phyloP scores from a whole-genome alignment of 164 flowering plant genomes.

The Brasenia schreberi region DNA sequence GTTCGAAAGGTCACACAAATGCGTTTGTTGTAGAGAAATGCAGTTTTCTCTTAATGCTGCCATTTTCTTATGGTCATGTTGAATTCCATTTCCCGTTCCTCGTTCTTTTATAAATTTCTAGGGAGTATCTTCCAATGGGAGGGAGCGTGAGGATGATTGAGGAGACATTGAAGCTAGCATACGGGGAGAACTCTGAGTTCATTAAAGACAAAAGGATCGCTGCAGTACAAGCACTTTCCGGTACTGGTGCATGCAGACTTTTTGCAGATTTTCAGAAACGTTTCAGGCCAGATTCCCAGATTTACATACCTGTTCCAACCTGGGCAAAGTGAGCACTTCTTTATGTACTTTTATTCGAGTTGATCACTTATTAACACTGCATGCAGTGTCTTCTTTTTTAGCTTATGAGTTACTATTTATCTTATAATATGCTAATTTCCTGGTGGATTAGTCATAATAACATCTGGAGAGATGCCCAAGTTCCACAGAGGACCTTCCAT shows the following conservation, averaged over 20 bases:
- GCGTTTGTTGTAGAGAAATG: too few relatives aligned
- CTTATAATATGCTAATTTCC: background rate
- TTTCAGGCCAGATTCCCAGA: conserved; percentile 76
- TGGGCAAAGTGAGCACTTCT: conserved; percentile 71
- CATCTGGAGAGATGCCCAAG: conserved; percentile 97
- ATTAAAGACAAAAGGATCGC: conserved; percentile 80
- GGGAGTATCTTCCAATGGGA: conserved; percentile 99
- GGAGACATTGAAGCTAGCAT: conserved; percentile 83
- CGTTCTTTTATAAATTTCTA: conserved; percentile 4
- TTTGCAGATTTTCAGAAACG: conserved; percentile 96
- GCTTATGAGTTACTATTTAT: background rate
- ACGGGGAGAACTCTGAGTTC: conserved; percentile 79
- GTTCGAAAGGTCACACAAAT: too few relatives aligned
- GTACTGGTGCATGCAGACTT: conserved; percentile 95
- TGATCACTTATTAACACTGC: background rate
- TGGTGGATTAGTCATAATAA: conserved; percentile 65
- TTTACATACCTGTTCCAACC: conserved; percentile 91
- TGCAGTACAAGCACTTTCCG: conserved; percentile 87
- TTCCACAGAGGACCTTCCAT: conserved; percentile 67
- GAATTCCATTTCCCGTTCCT: too few relatives aligned
- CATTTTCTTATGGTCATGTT: too few relatives aligned
- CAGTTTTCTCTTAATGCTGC: too few relatives aligned
- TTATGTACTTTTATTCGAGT: too few relatives aligned
- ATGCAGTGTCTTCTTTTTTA: background rate
- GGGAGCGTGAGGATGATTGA: conserved; percentile 82